Conservation (phyloP, 78 protist genomes). For the Polysphondylium violaceum region DNA sequence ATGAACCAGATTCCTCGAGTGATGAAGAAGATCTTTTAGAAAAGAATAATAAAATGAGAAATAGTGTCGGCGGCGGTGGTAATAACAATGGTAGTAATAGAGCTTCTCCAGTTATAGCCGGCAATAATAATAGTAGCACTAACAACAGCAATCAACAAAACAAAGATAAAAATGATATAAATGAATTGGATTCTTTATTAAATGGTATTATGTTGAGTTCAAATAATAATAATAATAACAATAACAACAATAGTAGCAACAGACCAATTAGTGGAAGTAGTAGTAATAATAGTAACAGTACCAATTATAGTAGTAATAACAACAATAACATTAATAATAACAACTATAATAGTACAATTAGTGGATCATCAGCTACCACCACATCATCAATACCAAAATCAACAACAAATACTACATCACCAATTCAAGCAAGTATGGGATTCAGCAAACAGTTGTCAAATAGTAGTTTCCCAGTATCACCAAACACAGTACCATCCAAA, state of each 20-base stretch:
- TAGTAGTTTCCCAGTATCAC: conserved; percentile 22
- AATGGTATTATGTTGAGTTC: conserved; percentile 33
- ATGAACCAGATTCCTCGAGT: not conserved
- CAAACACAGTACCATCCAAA: conserved; percentile 30
- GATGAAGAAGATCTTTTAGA: conserved; percentile 73
- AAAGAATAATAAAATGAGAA: conserved; percentile 42
- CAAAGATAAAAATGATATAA: conserved; percentile 6
- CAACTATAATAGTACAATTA: not conserved
- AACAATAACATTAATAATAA: not conserved
- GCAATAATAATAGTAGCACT: not conserved
- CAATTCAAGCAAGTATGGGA: not conserved
- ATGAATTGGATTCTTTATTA: conserved; percentile 75
- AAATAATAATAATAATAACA: not conserved
- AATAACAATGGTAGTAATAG: no score
- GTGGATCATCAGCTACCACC: not conserved
- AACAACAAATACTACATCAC: no score
- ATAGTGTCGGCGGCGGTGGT: not conserved
- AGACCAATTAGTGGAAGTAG: not conserved
- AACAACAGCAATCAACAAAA: conserved; percentile 13
- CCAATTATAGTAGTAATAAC: not conserved
- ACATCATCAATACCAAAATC: not conserved
- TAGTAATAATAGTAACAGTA: not conserved
- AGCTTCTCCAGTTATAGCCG: not conserved
- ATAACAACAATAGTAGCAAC: not conserved
- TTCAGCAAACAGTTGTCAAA: conserved; percentile 22